Conservation (phyloP, 2,329 filamentous ascomycete species). For the Hypoxylon sp. region DNA sequence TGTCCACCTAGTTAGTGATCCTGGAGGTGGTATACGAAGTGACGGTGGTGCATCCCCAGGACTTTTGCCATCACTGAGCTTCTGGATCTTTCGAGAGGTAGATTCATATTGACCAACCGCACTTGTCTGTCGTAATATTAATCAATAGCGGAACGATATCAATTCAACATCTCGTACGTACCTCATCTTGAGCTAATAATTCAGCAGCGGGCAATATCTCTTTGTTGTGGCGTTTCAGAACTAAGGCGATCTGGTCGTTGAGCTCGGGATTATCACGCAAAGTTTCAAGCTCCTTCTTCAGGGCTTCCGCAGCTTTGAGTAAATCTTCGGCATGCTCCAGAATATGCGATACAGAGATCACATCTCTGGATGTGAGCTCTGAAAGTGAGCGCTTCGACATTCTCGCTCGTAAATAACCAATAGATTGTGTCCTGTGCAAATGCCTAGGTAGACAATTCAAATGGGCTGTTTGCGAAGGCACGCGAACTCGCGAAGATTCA, state of each 20-base stretch:
- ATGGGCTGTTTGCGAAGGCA: not conserved
- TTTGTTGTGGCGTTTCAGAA: slow-evolving; percentile 45
- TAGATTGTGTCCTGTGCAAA: too few relatives aligned
- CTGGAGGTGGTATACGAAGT: slow-evolving; percentile 44
- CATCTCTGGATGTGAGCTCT: slow-evolving; percentile 46
- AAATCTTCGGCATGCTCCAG: slow-evolving; percentile 57
- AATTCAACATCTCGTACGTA: slow-evolving; percentile 17
- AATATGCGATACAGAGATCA: slow-evolving; percentile 50
- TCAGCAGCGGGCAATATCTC: slow-evolving; percentile 44
- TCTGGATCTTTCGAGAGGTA: slow-evolving; percentile 45
- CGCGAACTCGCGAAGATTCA: slow-evolving; percentile 1
- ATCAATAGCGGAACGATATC: slow-evolving; percentile 21
- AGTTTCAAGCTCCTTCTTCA: slow-evolving; percentile 52
- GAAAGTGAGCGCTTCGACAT: slow-evolving; percentile 58
- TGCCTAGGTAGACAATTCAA: not conserved
- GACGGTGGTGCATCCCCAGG: slow-evolving; percentile 15
- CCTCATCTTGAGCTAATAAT: slow-evolving; percentile 44
- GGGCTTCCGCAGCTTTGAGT: slow-evolving; percentile 55
- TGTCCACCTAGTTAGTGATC: slow-evolving; percentile 63
- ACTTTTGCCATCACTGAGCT: slow-evolving; percentile 28
- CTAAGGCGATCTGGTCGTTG: slow-evolving; percentile 36
- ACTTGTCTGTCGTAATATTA: slow-evolving; percentile 20
- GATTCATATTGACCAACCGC: not conserved
- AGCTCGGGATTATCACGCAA: slow-evolving; percentile 33
- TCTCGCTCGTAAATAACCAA: slow-evolving; percentile 15